Evolutionary conservation across 768 basidiomycete species (phyloP), one percentile per base, ranked within the genome.

Genomic region (Lyophyllum decastes): DNA sequence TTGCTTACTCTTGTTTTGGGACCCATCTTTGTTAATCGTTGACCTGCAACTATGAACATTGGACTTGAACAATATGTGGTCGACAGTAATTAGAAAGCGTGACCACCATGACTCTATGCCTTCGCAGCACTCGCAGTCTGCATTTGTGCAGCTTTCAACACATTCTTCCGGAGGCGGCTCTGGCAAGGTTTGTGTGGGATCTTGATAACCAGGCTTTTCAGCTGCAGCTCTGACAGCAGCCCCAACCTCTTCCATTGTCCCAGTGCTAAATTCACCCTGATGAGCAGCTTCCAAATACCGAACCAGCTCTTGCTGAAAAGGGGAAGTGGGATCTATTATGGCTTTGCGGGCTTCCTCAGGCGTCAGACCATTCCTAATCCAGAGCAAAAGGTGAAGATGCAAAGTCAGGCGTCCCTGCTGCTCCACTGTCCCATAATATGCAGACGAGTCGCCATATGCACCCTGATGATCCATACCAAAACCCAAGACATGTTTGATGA

Each of bases 351-450:
- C 51, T 6, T 62, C 57, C 12, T 63, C 57, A 7, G 57, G 61
- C 5, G 59, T 52, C 1, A 64, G 17, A 6, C 49, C 52, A 17
- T 55, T 57, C 2, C 17, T 2, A 2, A 74, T 57, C 71, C 71
- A 73, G 1, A 73, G 7, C 0, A 74, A 51, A 47, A 72, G 17
- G 50, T 73, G 73, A 0, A 71, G 35, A 55, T 73, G 72, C 5
- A 74, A 52, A 0, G 68, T 72, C 0, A 70, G 49, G 0, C 67
- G 53, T 6, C 70, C 71, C 58, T 74, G 73, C 27, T 68, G 62
- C 49, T 75, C 70, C 1, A 73, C 71, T 0, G 69, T 71, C 6
- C 71, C 72, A 60, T 74, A 75, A 22, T 72, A 73, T 3, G 58
- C 67, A 1, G 57, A 43, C 5, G 68, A 64, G 0, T 67, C 47